phyloP scores from a whole-genome alignment of 371 early-diverging fungal genomes.

The Mucor indicus region DNA sequence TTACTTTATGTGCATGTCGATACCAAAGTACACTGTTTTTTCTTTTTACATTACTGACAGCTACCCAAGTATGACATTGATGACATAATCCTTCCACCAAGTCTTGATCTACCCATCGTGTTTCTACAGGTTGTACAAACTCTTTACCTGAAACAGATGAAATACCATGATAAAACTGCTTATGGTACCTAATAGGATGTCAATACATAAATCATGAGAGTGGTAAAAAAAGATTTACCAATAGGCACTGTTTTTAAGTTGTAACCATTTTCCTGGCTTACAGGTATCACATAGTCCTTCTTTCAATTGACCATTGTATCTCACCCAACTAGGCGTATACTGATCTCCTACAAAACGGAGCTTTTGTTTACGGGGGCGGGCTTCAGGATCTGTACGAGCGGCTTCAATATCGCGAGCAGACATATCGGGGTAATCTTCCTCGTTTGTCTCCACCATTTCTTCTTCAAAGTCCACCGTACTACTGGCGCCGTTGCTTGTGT shows the following conservation, averaged over 20 bases:
- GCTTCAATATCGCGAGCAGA: slow-evolving; percentile 41
- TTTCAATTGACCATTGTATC: slow-evolving; percentile 74
- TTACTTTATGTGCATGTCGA: slow-evolving; percentile 84
- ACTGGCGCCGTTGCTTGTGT: too few relatives aligned
- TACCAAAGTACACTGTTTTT: slow-evolving; percentile 85
- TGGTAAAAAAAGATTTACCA: slow-evolving; percentile 54
- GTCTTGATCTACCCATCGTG: slow-evolving; percentile 62
- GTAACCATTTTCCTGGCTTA: slow-evolving; percentile 85
- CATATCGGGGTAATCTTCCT: slow-evolving; percentile 48
- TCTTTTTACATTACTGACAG: slow-evolving; percentile 75
- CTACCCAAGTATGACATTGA: slow-evolving; percentile 84
- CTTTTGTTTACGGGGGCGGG: slow-evolving; percentile 65
- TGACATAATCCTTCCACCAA: slow-evolving; percentile 87
- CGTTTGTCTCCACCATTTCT: slow-evolving; percentile 28
- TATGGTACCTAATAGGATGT: slow-evolving; percentile 73
- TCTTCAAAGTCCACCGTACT: slow-evolving; percentile 24
- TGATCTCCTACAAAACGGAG: slow-evolving; percentile 73
- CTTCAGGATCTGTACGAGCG: slow-evolving; percentile 42
- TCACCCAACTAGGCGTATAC: slow-evolving; percentile 89
- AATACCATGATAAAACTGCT: slow-evolving; percentile 91
- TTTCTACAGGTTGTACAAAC: slow-evolving; percentile 75
- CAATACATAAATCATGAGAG: neutral
- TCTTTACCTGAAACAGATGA: slow-evolving; percentile 83
- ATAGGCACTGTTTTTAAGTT: slow-evolving; percentile 89
- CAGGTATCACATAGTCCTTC: slow-evolving; percentile 91